Conservation (phyloP, 768 basidiomycete species). For the Collybiopsis confluens region DNA sequence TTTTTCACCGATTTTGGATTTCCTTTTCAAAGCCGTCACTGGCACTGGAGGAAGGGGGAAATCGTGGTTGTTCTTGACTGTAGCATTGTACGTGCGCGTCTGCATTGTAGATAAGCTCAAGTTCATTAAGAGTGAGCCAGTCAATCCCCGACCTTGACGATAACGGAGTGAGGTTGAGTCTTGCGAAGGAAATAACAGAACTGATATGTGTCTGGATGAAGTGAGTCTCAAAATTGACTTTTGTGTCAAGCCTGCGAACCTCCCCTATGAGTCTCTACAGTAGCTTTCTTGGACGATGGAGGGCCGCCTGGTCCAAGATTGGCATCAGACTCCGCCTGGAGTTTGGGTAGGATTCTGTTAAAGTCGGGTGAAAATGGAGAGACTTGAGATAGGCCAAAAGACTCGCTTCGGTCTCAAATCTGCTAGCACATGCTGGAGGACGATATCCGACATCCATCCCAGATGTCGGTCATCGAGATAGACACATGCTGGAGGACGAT, state of each 20-base stretch:
- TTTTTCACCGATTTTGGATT: conserved; percentile 10
- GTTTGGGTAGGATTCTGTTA: conserved; percentile 59
- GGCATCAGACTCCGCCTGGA: conserved; percentile 53
- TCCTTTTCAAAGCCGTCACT: conserved; percentile 16
- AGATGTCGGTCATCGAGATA: conserved; percentile 88
- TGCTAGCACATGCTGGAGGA: conserved; percentile 75
- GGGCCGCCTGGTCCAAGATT: conserved; percentile 32
- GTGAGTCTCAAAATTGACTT: not conserved
- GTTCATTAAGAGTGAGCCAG: not conserved
- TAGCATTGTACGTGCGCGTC: conserved; percentile 39
- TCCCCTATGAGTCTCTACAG: conserved; percentile 82
- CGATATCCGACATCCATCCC: conserved; percentile 84
- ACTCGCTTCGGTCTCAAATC: conserved; percentile 73
- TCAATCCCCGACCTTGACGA: conserved; percentile 65
- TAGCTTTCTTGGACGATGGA: conserved; percentile 54
- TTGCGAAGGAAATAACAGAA: conserved; percentile 88
- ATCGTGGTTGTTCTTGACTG: conserved; percentile 18
- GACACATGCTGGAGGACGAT: conserved; percentile 64
- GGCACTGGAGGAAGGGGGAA: conserved; percentile 16
- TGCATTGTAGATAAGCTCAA: conserved; percentile 14
- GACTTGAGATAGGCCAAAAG: conserved; percentile 13
- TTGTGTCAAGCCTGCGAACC: conserved; percentile 38
- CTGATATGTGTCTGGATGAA: conserved; percentile 72
- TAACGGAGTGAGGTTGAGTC: conserved; percentile 75
- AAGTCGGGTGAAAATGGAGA: not conserved